Evolutionary conservation across 2,329 filamentous ascomycete genomes (phyloP).

Genomic region (Ascomycota sp.): DNA sequence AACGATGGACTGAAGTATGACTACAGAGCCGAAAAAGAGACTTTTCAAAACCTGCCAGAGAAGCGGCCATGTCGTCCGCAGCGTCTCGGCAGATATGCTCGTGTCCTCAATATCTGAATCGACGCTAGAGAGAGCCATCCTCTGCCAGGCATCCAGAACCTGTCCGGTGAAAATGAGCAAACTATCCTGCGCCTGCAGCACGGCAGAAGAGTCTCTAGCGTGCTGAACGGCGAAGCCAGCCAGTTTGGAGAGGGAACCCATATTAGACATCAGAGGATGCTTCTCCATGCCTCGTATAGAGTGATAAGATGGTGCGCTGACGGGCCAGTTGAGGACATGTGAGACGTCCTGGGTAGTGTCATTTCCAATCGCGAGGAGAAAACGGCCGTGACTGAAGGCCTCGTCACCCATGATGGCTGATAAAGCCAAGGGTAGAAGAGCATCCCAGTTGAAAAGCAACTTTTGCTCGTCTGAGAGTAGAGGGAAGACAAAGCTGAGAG

Average conservation of each 20-base stretch:
- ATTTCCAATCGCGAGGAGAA: slow-evolving; percentile 44
- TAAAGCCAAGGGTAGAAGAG: slow-evolving; percentile 46
- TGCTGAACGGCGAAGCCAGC: slow-evolving; percentile 40
- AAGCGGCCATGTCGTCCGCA: slow-evolving; percentile 41
- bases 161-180: slow-evolving; percentile 43
- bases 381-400: slow-evolving; percentile 55
- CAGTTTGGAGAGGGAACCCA: slow-evolving; percentile 44
- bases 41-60: slow-evolving; percentile 59
- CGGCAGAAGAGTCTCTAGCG: slow-evolving; percentile 18
- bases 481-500: slow-evolving; percentile 57
- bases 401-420: slow-evolving; percentile 46
- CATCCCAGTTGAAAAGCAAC: slow-evolving; percentile 39
- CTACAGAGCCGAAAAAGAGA: slow-evolving; percentile 51
- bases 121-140: slow-evolving; percentile 49
- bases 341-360: slow-evolving; percentile 32
- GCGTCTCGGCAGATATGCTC: slow-evolving; percentile 40
- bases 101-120: slow-evolving; percentile 43
- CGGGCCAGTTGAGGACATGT: slow-evolving; percentile 37
- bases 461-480: slow-evolving; percentile 39
- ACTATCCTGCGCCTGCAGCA: slow-evolving; percentile 33
- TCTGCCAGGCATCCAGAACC: slow-evolving; percentile 49
- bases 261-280: slow-evolving; percentile 38
- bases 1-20: slow-evolving; percentile 51
- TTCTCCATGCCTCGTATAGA: slow-evolving; percentile 34
- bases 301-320: slow-evolving; percentile 34